These are phyloP conservation scores for Erythrobasidium hasegawianum DNA, from an alignment of 1,284 basidiomycete genomes.

Conservation along the genomic window DNA sequence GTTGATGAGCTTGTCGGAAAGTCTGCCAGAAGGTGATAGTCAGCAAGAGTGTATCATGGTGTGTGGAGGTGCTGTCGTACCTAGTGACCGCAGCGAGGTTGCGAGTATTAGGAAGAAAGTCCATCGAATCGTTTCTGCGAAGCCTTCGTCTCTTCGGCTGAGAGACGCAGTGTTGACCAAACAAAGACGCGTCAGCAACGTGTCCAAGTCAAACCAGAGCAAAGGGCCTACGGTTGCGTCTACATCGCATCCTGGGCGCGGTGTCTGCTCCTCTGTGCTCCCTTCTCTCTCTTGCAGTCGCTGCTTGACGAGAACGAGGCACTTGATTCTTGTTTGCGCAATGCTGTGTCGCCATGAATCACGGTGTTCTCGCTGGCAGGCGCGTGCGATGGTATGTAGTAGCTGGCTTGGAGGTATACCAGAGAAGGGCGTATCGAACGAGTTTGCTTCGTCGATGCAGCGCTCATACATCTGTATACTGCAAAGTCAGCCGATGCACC, in stretches of 20 bases:
- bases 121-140: constrained; percentile 32
- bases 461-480: constrained; percentile 11
- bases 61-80: neutral
- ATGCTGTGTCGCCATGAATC: constrained; percentile 19
- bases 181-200: constrained; percentile 4
- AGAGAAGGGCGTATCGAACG: constrained; percentile 28
- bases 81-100: constrained; percentile 19
- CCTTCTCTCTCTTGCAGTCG: constrained; percentile 7
- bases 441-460: constrained; percentile 29
- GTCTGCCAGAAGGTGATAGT: constrained; percentile 1
- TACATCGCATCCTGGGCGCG: constrained; percentile 2
- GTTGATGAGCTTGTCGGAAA: constrained; percentile 20
- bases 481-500: neutral
- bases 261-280: constrained; percentile 3
- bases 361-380: constrained; percentile 10
- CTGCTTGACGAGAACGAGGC: constrained; percentile 1
- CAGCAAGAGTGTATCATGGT: neutral
- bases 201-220: neutral
- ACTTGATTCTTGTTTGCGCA: constrained; percentile 16
- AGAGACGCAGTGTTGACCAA: neutral
- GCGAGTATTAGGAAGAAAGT: constrained; percentile 25
- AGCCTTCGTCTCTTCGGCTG: constrained; percentile 14
- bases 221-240: neutral
- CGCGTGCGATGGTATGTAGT: constrained; percentile 26
- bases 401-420: constrained; percentile 28